Percentiles rank a stretch among this genome's conserved stretches.
phyloP scores from a whole-genome alignment of 1,139 yeast genomes.

The Pichia inconspicua region DNA sequence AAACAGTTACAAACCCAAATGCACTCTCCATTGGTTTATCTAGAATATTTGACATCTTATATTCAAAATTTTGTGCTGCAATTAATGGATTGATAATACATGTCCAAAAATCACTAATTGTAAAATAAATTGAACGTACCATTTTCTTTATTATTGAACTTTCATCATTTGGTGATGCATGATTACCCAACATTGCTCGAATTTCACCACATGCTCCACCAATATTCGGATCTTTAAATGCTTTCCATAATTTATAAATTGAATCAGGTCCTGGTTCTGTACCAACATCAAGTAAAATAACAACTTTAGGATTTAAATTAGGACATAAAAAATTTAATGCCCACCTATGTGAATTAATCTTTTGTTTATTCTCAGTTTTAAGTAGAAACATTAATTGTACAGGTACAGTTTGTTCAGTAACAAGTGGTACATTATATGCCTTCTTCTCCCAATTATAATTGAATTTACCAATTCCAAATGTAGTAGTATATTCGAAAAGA shows the following conservation, averaged over 20 bases:
- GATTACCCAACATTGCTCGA: conserved; percentile 54
- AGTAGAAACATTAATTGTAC: conserved; percentile 69
- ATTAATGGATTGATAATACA: conserved; percentile 62
- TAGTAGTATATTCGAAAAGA: conserved; percentile 71
- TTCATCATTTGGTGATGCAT: conserved; percentile 35
- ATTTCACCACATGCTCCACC: conserved; percentile 90
- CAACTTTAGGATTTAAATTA: conserved; percentile 59
- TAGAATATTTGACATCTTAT: conserved; percentile 72
- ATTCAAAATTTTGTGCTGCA: conserved; percentile 81
- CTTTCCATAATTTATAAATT: conserved; percentile 67
- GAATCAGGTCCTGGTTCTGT: conserved; percentile 70
- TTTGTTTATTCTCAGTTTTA: conserved; percentile 68
- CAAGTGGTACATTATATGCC: conserved; percentile 35
- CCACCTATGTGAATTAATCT: conserved; percentile 82
- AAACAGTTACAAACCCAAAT: conserved; percentile 72
- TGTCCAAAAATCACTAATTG: conserved; percentile 20
- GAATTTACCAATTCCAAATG: conserved; percentile 50
- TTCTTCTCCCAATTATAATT: conserved; percentile 38
- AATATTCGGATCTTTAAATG: conserved; percentile 63
- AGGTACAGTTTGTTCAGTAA: conserved; percentile 54
- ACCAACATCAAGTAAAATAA: conserved; percentile 72
- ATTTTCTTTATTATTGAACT: conserved; percentile 18
- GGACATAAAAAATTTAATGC: conserved; percentile 75
- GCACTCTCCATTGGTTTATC: conserved; percentile 81
- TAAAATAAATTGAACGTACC: conserved; percentile 15